Evolutionary conservation across 352 stramenopile species (phyloP), one percentile per base, ranked within the genome.

Genomic region (Globisporangium okanoganense): DNA sequence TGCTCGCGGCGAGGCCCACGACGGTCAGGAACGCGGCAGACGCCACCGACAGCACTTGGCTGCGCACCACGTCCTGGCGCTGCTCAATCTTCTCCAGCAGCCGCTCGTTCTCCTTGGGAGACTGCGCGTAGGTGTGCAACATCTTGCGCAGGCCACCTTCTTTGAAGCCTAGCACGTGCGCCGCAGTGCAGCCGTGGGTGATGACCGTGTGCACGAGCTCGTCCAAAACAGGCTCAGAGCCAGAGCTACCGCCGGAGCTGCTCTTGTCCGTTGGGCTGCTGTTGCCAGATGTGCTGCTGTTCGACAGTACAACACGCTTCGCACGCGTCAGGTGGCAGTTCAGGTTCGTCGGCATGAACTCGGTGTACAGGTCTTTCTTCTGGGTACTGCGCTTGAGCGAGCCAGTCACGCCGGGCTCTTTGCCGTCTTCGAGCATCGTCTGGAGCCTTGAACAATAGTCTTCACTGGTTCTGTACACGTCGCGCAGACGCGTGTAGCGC

Each of bases 281-380:
- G 12, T 22, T 53, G 3, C 61, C 47, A 2, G 55, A 33, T 3
- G 50, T 55, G 29, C 38, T 14, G 25, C 70, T 68, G 20, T 53
- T 77, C n/a, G 78, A 78, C 10, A 90, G 69, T 16, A 75, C 50
- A 29, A 91, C 68, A 13, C 76, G 78, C 53, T 73, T 74, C 27
- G 79, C 86, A 29, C 86, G 86, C 24, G 92, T 75, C 44, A 94
- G 57, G 56, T 95, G 86, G 24, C 79, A 92, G 57, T 93, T 92
- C 1, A 95, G 56, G 69, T 95, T 95, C 10, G 82, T 93, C 2
- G 84, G 75, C 86, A 95, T 95, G 58, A 95, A 95, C 48, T 88
- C 78, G 1, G 81, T 85, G 6, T 75, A 72, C 66, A 92, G 79
- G 61, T 95, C 86, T 51, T 95, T 95, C 62, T 94, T 95, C 71